Conservation (phyloP, 192 early-diverging fungal genomes). For the Ramicandelaber brevisporus region DNA sequence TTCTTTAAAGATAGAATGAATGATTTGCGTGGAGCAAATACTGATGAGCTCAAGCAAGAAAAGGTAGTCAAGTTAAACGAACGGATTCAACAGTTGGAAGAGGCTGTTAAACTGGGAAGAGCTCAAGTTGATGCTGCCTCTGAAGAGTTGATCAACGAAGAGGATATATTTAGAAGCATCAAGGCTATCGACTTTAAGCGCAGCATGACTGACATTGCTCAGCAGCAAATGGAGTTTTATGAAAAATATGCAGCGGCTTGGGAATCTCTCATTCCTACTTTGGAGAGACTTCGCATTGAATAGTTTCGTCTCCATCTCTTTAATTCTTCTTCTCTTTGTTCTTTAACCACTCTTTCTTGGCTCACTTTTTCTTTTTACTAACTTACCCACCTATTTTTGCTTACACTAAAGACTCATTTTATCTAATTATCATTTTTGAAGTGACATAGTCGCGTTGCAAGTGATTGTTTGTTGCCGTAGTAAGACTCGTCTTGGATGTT, state of each 20-base stretch:
- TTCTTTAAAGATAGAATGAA: conserved; percentile 72
- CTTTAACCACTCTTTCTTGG: conserved; percentile 1
- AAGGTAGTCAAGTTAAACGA: conserved; percentile 45
- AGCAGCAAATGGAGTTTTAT: conserved; percentile 65
- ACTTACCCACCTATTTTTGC: conserved; percentile 1
- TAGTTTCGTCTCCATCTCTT: conserved; percentile 2
- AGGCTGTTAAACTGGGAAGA: conserved; percentile 52
- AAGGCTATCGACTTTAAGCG: conserved; percentile 65
- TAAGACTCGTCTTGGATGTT: too few relatives aligned
- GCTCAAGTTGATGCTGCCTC: conserved; percentile 47
- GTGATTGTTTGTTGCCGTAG: too few relatives aligned
- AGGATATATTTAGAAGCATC: conserved; percentile 50
- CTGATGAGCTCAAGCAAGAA: conserved; percentile 52
- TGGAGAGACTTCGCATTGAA: conserved; percentile 35
- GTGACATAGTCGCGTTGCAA: too few relatives aligned
- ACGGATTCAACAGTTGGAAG: conserved; percentile 49
- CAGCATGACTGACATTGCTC: conserved; percentile 40
- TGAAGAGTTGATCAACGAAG: conserved; percentile 52
- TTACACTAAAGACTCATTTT: neutral
- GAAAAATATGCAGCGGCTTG: conserved; percentile 43
- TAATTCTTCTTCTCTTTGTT: conserved; percentile 1
- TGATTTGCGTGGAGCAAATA: conserved; percentile 68
- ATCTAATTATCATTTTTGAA: too few relatives aligned
- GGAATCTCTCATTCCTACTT: conserved; percentile 58
- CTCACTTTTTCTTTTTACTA: conserved; percentile 1